Conservation (phyloP, 2,329 filamentous ascomycete species). For the Botryotinia narcissicola region DNA sequence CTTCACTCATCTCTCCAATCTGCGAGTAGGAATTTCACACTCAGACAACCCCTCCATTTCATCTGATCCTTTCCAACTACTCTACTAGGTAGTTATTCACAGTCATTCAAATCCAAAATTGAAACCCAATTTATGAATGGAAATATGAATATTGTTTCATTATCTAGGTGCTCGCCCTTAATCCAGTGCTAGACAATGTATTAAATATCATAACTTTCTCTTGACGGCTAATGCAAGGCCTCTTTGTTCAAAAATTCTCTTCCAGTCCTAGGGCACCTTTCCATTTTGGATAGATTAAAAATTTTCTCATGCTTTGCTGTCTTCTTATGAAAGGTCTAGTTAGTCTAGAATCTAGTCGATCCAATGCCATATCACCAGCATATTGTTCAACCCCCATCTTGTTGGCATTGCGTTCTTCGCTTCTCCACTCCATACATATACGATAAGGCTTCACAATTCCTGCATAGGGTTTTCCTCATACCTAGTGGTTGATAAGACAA, state of each 20-base stretch:
- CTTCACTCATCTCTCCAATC: not conserved
- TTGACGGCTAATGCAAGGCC: not conserved
- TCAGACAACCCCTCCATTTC: conserved; percentile 1
- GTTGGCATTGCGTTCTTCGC: conserved; percentile 16
- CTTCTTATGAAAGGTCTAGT: conserved; percentile 4
- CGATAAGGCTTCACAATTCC: conserved; percentile 12
- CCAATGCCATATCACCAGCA: conserved; percentile 16
- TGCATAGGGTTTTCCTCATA: not conserved
- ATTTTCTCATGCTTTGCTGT: conserved; percentile 16
- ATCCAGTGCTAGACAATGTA: not conserved
- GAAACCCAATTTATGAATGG: not conserved
- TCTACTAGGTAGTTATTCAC: not conserved
- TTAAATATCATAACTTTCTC: not conserved
- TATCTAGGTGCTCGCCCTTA: not conserved
- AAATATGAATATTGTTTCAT: not conserved
- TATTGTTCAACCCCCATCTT: conserved; percentile 16
- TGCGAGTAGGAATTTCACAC: not conserved
- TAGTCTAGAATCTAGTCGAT: conserved; percentile 1
- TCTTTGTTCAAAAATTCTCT: not conserved
- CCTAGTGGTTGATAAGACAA: not conserved
- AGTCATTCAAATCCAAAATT: not conserved
- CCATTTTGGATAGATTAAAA: not conserved
- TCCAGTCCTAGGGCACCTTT: conserved; percentile 2
- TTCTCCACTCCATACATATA: conserved; percentile 12
- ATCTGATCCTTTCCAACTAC: not conserved